Evolutionary conservation across 257 asterid genomes (phyloP).

Genomic region (Solanum arcanum): DNA sequence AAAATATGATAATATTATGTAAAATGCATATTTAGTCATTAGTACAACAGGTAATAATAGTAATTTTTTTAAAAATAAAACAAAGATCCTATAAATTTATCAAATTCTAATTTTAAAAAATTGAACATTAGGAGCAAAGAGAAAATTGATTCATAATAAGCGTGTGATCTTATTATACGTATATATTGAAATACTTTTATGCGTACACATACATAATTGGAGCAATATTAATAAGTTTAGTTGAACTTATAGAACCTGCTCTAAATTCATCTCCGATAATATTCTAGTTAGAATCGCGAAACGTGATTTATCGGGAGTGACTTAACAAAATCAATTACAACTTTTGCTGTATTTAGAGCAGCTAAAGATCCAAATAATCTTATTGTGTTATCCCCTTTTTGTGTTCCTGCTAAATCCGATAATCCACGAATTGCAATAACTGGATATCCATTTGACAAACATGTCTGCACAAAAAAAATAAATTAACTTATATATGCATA

Average conservation of each 20-base stretch:
- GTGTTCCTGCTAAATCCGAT: constrained; percentile 52
- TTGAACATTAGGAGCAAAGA: background rate
- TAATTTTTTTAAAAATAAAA: background rate
- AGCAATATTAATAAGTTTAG: background rate
- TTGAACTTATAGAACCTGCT: background rate
- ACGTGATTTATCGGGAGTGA: background rate
- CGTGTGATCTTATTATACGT: background rate
- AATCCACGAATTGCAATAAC: constrained; percentile 38
- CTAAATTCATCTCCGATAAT: too few relatives aligned
- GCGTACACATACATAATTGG: background rate
- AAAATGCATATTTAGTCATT: too few relatives aligned
- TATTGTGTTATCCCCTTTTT: constrained; percentile 25
- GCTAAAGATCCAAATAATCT: constrained; percentile 32
- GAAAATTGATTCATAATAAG: background rate
- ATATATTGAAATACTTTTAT: accelerated
- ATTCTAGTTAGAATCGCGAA: background rate
- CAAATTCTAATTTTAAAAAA: background rate
- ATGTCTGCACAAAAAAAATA: constrained; percentile 21
- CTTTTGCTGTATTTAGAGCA: constrained; percentile 43
- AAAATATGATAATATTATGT: background rate
- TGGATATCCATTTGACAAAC: constrained; percentile 44
- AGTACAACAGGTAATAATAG: background rate
- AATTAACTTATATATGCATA: background rate
- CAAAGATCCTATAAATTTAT: background rate
- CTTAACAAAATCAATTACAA: constrained; percentile 28